A percentile compares a stretch with the other conserved stretches of the same genome.
Evolutionary conservation across 2,329 filamentous ascomycete genomes (phyloP).

Genomic region (Verticillium dahliae): DNA sequence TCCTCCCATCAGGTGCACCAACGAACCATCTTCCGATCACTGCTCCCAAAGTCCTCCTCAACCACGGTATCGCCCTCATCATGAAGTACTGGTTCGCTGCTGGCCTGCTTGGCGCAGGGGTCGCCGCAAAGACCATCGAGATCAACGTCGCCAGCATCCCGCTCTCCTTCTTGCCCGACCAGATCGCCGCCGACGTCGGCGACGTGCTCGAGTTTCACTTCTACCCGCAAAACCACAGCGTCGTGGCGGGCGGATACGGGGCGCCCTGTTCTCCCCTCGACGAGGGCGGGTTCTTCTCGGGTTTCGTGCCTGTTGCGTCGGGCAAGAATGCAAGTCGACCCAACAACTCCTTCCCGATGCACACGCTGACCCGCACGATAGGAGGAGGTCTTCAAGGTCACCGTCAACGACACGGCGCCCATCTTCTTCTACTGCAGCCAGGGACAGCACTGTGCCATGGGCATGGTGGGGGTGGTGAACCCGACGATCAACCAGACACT

Average conservation of each 20-base stretch:
- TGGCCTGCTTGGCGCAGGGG: neutral
- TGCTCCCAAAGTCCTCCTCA: neutral
- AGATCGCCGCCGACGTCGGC: constrained; percentile 21
- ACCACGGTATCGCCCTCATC: neutral
- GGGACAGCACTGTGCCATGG: constrained; percentile 25
- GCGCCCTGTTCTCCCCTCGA: constrained; percentile 26
- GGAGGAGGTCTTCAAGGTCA: constrained; percentile 28
- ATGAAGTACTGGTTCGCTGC: neutral
- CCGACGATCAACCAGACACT: constrained; percentile 20
- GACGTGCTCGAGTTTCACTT: constrained; percentile 31
- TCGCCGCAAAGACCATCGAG: constrained; percentile 23
- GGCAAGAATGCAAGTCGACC: constrained; percentile 21
- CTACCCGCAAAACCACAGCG: constrained; percentile 26
- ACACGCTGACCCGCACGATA: constrained; percentile 8
- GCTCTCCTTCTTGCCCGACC: constrained; percentile 23
- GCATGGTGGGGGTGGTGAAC: constrained; percentile 34
- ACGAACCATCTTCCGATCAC: too few species aligned
- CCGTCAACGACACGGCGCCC: constrained; percentile 22
- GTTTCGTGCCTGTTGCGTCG: constrained; percentile 20
- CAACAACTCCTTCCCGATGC: neutral
- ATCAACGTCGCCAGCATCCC: constrained; percentile 23
- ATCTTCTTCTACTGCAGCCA: constrained; percentile 32
- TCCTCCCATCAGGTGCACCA: too few species aligned
- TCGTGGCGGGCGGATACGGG: constrained; percentile 26
- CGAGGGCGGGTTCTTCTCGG: constrained; percentile 29